phyloP scores from a whole-genome alignment of 306 rosid species.

The Gynostemma pentaphyllum region DNA sequence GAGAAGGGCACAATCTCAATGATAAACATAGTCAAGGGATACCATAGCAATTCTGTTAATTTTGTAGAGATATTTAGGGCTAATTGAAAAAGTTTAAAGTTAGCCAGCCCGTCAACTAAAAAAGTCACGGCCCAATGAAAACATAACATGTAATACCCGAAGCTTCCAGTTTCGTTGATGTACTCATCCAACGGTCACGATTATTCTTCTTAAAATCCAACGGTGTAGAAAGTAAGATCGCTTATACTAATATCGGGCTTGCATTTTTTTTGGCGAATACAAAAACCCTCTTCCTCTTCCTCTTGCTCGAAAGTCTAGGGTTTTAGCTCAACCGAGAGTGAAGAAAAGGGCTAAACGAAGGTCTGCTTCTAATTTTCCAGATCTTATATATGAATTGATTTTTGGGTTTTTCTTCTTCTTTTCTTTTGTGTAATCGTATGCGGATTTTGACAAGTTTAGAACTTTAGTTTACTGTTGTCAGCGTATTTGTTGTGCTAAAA shows the following conservation, averaged over 20 bases:
- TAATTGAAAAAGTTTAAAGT: background rate
- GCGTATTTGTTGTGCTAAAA: background rate
- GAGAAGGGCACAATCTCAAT: background rate
- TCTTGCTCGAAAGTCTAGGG: background rate
- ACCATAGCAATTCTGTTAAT: background rate
- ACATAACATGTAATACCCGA: background rate
- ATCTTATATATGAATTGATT: background rate
- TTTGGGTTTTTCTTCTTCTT: background rate
- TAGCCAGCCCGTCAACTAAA: background rate
- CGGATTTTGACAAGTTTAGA: background rate
- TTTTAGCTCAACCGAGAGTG: background rate
- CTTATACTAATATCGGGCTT: background rate
- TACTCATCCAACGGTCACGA: background rate
- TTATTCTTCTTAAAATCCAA: background rate
- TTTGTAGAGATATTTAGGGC: background rate
- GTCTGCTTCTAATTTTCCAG: background rate
- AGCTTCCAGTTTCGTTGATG: background rate
- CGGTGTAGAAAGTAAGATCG: background rate
- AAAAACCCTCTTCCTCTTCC: conserved; percentile 5
- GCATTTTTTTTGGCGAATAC: background rate
- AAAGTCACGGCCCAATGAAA: background rate
- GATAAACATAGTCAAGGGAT: background rate
- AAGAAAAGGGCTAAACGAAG: background rate
- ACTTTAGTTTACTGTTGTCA: background rate
- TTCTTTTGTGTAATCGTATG: background rate